A percentile compares a stretch with the other conserved stretches of the same genome.
Evolutionary conservation across 345 rosid species (phyloP).

Genomic region (Camelina sativa): DNA sequence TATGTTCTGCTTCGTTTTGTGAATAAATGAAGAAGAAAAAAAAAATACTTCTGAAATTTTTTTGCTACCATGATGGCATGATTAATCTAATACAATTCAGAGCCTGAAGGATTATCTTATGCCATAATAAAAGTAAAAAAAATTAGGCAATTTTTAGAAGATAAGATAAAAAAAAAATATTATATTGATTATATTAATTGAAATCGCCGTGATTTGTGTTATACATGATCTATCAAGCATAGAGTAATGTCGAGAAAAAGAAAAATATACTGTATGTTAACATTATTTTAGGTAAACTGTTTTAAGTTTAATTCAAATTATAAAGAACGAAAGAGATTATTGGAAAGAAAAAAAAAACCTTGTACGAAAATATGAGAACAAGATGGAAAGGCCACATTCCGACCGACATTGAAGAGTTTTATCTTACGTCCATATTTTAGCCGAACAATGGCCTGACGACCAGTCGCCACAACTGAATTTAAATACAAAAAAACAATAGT

Average conservation of each 20-base stretch:
- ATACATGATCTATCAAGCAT: background rate
- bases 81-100: background rate
- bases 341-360: background rate
- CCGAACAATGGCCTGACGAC: conserved; percentile 13
- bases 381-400: conserved; percentile 19
- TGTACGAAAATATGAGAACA: background rate
- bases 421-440: conserved; percentile 19
- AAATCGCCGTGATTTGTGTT: background rate
- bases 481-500: too few species aligned
- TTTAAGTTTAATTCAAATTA: background rate
- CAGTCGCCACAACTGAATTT: conserved; percentile 3
- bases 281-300: background rate
- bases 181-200: too few species aligned
- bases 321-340: background rate
- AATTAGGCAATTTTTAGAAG: background rate
- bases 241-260: background rate
- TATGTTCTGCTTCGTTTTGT: background rate
- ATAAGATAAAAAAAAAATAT: background rate
- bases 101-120: background rate
- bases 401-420: too few species aligned
- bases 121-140: background rate
- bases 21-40: background rate
- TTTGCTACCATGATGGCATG: background rate
- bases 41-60: background rate
- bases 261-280: background rate